Evolutionary conservation across 495 filamentous ascomycete species (phyloP), one percentile per base, ranked within the genome.

Genomic region (Xylaria acuta): DNA sequence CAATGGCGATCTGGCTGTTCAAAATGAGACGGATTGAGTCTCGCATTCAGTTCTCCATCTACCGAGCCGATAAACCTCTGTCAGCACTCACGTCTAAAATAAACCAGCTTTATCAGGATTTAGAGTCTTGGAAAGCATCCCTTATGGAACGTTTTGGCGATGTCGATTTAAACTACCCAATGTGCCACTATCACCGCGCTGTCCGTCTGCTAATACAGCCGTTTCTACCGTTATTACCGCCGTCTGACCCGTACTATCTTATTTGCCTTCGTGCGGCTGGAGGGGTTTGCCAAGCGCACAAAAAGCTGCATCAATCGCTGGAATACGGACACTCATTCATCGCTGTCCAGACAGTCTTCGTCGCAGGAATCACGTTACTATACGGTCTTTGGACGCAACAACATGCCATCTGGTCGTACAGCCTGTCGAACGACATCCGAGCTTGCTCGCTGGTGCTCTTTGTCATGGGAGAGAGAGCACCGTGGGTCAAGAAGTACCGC

Each of bases 271-370:
- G 82, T 36, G 85, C 86, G 8, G 83, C 85, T 7, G 86, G 86
- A 7, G 82, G 86, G 34, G 86, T 87, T 58, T 88, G 86, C 73
- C 86, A 88, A 70, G 84, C 83, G 0, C 84, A 88, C 76, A 88
- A 88, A 73, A 80, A 82, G 11, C 79, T 88, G 8, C 85, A 88
- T 68, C 84, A 87, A 72, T 82, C 83, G 7, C 75, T 86, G 16
- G 63, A 64, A 38, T 88, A 88, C 64, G 86, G 86, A 0, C 86
- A 88, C 72, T 87, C 86, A 1, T 88, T 88, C 73, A 80, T 88
- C 30, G 86, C 86, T 27, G 83, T 88, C 6, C 86, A 88, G 63
- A 86, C 85, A 1, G 83, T 87, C n/a, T 88, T 88, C 74, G 86
- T 88, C 75, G 82, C 86, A 1, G 86, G 86, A 0, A 84, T 88